These are phyloP conservation scores for Fragaria iinumae DNA, from an alignment of 306 rosid species.

Conservation along the genomic window DNA sequence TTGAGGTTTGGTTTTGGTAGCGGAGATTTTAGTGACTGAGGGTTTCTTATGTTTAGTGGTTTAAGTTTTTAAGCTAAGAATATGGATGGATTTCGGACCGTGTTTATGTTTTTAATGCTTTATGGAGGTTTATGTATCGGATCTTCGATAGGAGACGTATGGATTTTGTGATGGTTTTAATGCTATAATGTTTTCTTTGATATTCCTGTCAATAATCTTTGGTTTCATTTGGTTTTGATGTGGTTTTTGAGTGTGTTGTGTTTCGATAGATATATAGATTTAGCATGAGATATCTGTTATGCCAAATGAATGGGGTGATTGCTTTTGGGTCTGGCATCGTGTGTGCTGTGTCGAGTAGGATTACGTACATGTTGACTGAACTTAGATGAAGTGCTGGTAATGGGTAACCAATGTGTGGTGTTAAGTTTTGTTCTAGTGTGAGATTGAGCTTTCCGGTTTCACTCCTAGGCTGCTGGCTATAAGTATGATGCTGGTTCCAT, in stretches of 20 bases:
- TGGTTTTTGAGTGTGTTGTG: not conserved
- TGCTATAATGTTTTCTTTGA: not conserved
- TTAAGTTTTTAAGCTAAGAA: not conserved
- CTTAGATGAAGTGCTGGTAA: not conserved
- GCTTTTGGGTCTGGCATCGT: not conserved
- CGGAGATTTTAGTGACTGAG: not conserved
- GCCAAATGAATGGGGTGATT: not conserved
- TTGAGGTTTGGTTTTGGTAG: conserved; percentile 25
- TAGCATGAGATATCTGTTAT: not conserved
- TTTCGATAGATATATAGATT: not conserved
- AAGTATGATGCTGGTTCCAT: not conserved
- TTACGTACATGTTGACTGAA: not conserved
- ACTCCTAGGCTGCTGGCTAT: not conserved
- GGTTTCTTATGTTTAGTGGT: not conserved
- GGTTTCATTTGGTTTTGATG: not conserved
- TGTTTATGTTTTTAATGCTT: not conserved
- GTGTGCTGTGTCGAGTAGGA: not conserved
- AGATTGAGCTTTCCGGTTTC: not conserved
- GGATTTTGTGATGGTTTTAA: conserved; percentile 11
- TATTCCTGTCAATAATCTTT: not conserved
- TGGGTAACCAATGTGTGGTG: not conserved
- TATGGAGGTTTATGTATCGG: conserved; percentile 23
- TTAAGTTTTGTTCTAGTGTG: not conserved
- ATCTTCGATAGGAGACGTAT: conserved; percentile 9
- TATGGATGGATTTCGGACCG: not conserved